Conservation (phyloP, 306 rosid genomes). For the Vicia sativa region DNA sequence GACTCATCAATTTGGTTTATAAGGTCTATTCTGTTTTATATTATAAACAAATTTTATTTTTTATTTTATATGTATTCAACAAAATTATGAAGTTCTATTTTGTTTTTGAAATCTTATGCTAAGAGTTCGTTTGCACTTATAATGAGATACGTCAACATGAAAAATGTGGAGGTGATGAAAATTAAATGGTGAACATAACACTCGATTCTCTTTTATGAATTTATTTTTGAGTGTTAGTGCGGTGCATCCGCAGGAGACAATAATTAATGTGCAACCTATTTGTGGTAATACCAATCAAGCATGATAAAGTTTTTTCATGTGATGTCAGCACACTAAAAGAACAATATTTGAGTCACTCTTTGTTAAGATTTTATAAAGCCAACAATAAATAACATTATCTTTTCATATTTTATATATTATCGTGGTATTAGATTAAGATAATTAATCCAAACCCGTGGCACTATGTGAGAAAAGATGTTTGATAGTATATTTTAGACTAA, state of each 20-base stretch:
- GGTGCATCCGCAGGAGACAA: background rate
- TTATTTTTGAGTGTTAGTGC: background rate
- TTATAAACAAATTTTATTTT: no score
- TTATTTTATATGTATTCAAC: no score
- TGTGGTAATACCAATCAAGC: conserved; percentile 32
- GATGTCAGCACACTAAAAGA: conserved; percentile 29
- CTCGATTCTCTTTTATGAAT: background rate
- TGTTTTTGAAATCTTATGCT: no score
- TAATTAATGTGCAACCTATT: conserved; percentile 4
- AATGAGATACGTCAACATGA: no score
- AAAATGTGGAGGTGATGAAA: no score
- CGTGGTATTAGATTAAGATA: conserved; percentile 24
- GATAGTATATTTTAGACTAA: background rate
- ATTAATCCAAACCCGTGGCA: background rate
- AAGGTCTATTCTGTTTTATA: no score
- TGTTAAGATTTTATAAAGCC: conserved; percentile 36
- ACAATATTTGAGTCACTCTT: conserved; percentile 27
- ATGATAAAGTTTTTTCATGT: conserved; percentile 25
- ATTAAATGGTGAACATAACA: no score
- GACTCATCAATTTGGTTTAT: no score
- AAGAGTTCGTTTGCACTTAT: no score
- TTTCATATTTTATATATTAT: conserved; percentile 39
- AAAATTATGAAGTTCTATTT: no score
- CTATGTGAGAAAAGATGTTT: background rate
- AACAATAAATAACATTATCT: conserved; percentile 42